Conservation (phyloP, 2,329 filamentous ascomycete genomes). For the Rhinocladiella mackenziei region DNA sequence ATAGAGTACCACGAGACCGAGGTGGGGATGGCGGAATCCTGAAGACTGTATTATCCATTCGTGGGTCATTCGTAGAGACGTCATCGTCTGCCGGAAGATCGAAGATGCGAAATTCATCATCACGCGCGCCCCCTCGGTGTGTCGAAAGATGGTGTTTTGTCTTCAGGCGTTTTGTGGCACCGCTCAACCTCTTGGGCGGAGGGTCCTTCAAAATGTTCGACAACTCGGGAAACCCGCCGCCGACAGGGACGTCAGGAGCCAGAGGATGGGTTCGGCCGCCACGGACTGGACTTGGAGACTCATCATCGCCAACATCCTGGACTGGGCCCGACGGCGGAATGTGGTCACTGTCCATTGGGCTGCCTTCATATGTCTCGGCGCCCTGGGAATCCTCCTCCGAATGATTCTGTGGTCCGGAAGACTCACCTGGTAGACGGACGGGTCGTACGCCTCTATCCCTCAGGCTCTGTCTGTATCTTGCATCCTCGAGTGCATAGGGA, state of each 20-base stretch:
- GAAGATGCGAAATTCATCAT: slow-evolving; percentile 15
- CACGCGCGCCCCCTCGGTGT: neutral
- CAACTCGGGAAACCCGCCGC: slow-evolving; percentile 23
- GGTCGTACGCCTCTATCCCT: slow-evolving; percentile 43
- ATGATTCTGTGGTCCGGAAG: slow-evolving; percentile 4
- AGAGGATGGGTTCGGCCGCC: slow-evolving; percentile 1
- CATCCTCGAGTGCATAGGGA: slow-evolving; percentile 46
- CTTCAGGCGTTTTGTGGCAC: neutral
- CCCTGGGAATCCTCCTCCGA: slow-evolving; percentile 18
- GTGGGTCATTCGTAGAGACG: neutral
- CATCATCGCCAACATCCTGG: slow-evolving; percentile 36
- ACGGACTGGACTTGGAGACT: slow-evolving; percentile 33
- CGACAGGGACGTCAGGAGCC: slow-evolving; percentile 19
- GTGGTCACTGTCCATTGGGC: slow-evolving; percentile 9
- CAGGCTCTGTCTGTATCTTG: slow-evolving; percentile 42
- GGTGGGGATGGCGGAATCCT: slow-evolving; percentile 40
- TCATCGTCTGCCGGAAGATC: slow-evolving; percentile 18
- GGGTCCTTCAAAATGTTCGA: slow-evolving; percentile 13
- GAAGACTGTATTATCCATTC: slow-evolving; percentile 1
- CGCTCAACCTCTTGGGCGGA: neutral
- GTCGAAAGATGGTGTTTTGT: neutral
- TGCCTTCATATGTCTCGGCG: slow-evolving; percentile 22
- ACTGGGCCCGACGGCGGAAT: slow-evolving; percentile 24
- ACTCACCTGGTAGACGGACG: slow-evolving; percentile 34
- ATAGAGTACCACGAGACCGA: slow-evolving; percentile 36